Evolutionary conservation across 768 basidiomycete genomes (phyloP).

Genomic region (Psilocybe azurescens): DNA sequence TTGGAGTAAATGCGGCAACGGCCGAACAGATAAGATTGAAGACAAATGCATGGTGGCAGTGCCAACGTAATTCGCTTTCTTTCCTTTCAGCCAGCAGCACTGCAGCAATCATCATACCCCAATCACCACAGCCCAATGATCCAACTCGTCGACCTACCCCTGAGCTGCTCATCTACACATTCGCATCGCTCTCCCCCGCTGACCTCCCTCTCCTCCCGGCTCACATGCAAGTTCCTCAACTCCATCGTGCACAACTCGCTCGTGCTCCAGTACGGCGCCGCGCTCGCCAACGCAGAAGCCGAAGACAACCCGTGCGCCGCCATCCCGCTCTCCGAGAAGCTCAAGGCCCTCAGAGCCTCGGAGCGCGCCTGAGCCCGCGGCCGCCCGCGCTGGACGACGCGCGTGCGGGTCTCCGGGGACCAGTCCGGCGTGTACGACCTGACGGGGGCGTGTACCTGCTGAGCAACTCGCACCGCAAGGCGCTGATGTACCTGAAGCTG

Average conservation of each 20-base stretch:
- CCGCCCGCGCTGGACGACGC: slow-evolving; percentile 27
- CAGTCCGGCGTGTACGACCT: slow-evolving; percentile 49
- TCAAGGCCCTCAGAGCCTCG: slow-evolving; percentile 26
- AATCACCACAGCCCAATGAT: too few relatives aligned
- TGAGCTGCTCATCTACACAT: too few relatives aligned
- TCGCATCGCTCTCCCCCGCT: too few relatives aligned
- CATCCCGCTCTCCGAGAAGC: slow-evolving; percentile 30
- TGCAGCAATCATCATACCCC: too few relatives aligned
- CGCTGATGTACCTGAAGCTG: slow-evolving; percentile 39
- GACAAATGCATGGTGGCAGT: too few relatives aligned
- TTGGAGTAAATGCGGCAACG: too few relatives aligned
- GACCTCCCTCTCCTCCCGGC: too few relatives aligned
- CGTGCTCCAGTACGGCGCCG: slow-evolving; percentile 37
- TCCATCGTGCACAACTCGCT: slow-evolving; percentile 31
- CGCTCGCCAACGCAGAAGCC: slow-evolving; percentile 28
- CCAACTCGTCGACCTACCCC: too few relatives aligned
- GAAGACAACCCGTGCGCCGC: slow-evolving; percentile 34
- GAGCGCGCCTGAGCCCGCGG: slow-evolving; percentile 38
- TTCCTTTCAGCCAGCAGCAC: too few relatives aligned
- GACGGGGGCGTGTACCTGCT: slow-evolving; percentile 46
- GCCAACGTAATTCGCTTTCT: too few relatives aligned
- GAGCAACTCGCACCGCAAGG: slow-evolving; percentile 31
- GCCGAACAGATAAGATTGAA: too few relatives aligned
- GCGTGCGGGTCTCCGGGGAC: slow-evolving; percentile 30
- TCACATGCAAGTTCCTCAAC: slow-evolving; percentile 23